Evolutionary conservation across 2,329 filamentous ascomycete genomes (phyloP), one percentile per base, ranked within the genome.

Genomic region (Epichloe amarillans): DNA sequence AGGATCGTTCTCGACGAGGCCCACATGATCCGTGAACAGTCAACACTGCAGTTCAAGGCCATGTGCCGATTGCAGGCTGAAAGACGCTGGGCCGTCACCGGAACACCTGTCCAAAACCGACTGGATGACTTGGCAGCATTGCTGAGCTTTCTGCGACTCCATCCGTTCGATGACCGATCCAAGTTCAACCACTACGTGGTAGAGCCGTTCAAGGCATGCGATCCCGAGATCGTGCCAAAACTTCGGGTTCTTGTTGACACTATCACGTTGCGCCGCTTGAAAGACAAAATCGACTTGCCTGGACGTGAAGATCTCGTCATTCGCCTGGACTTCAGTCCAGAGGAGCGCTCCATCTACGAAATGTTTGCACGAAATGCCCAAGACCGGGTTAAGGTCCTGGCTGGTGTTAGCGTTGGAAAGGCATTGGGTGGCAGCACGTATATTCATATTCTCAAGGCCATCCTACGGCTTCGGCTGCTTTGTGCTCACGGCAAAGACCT

Each of bases 401-500:
- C 62, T 70, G 82, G 59, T 26, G 60, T 64, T 15, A 74, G 70
- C 45, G 70, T 77, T 57, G 79, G 79, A 49, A 83, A 80, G 55
- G 79, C 80, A 54, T 74, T 93, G 47, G 86, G 85, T 40, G 91
- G 90, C 41, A 88, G 84, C 57, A 85, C 86, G n/a, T 96, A 95
- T 62, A 90, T 93, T 45, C 88, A 95, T 59, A 93, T 98, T 45
- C 70, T 98, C 54, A 90, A 93, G 56, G 87, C 88, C 4, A 95
- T 98, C 61, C 77, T 94, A 57, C 84, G 91, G 33, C 78, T 98
- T 17, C 86, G 93, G 10, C 76, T 95, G 40, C 85, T 97, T 48
- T 96, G 90, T 62, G 93, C 90, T 1, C 91, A 96, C 63, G 93
- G 93, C n/a, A 86, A 85, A 56, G 91, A 97, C 53, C 77, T 98